phyloP scores from a whole-genome alignment of 768 basidiomycete species.

The Lactifluus pinguis region DNA sequence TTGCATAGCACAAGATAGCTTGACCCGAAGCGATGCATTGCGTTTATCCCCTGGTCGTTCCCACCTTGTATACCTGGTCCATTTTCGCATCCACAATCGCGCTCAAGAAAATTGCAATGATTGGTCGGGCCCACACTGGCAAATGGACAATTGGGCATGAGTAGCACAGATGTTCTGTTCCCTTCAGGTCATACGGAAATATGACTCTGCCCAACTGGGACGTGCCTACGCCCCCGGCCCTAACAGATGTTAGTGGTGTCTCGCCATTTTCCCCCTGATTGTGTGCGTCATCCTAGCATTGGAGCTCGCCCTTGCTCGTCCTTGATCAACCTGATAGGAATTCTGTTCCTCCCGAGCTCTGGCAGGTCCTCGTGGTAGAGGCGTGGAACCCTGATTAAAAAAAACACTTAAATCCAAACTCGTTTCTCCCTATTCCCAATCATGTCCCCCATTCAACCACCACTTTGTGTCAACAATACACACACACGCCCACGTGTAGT shows the following conservation, averaged over 20 bases:
- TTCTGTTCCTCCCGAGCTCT: not conserved
- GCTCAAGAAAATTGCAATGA: not conserved
- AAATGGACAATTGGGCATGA: no score
- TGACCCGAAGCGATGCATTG: no score
- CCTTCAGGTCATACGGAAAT: not conserved
- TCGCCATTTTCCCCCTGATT: not conserved
- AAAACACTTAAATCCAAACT: not conserved
- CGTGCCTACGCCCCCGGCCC: not conserved
- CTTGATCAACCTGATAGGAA: not conserved
- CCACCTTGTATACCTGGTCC: no score
- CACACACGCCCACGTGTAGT: not conserved
- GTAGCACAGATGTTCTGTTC: not conserved
- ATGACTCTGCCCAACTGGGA: not conserved
- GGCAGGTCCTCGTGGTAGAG: not conserved
- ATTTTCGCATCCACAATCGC: no score
- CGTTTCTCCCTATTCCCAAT: not conserved
- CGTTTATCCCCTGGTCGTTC: no score
- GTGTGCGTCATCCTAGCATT: no score
- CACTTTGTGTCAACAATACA: not conserved
- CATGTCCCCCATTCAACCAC: not conserved
- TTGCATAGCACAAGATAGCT: no score
- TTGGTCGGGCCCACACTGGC: not conserved
- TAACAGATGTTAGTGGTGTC: not conserved
- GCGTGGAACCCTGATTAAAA: not conserved
- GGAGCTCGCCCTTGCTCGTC: not conserved